Percentiles rank a stretch among this genome's conserved stretches.
Conservation (phyloP, 768 basidiomycete species). For the Ramaria sp. region DNA sequence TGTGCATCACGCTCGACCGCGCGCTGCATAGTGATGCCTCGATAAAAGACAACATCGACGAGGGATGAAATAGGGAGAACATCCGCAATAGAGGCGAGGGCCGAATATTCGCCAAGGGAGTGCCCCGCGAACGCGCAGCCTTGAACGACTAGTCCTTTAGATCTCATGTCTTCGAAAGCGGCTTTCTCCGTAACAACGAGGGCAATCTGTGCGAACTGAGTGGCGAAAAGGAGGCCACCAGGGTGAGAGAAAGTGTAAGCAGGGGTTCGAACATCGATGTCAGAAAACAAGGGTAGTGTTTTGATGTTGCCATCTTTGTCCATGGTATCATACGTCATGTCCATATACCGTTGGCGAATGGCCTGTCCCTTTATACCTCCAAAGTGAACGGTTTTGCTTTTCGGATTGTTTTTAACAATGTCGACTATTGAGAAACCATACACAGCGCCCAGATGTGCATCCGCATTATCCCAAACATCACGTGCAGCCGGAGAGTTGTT, state of each 20-base stretch:
- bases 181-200: constrained; percentile 98
- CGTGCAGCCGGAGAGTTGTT: constrained; percentile 85
- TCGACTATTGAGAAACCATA: constrained; percentile 99
- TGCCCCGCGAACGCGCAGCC: constrained; percentile 95
- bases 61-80: constrained; percentile 91
- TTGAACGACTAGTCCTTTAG: constrained; percentile 88
- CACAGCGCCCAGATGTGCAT: constrained; percentile 83
- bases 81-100: constrained; percentile 94
- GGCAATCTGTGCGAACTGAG: constrained; percentile 97
- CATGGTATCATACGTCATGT: constrained; percentile 95
- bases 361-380: constrained; percentile 99
- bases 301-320: constrained; percentile 94
- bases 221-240: constrained; percentile 89
- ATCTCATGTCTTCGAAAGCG: constrained; percentile 95
- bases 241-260: constrained; percentile 99
- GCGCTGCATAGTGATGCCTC: constrained; percentile 99
- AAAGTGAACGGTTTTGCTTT: constrained; percentile 96
- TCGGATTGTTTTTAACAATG: constrained; percentile 97
- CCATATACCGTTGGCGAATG: constrained; percentile 98
- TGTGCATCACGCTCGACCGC: constrained; percentile 92
- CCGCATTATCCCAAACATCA: constrained; percentile 95
- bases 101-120: constrained; percentile 97
- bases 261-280: constrained; percentile 89
- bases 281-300: constrained; percentile 90
- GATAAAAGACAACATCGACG: constrained; percentile 98